Conservation (phyloP, 768 basidiomycete species). For the Collybiopsis confluens region DNA sequence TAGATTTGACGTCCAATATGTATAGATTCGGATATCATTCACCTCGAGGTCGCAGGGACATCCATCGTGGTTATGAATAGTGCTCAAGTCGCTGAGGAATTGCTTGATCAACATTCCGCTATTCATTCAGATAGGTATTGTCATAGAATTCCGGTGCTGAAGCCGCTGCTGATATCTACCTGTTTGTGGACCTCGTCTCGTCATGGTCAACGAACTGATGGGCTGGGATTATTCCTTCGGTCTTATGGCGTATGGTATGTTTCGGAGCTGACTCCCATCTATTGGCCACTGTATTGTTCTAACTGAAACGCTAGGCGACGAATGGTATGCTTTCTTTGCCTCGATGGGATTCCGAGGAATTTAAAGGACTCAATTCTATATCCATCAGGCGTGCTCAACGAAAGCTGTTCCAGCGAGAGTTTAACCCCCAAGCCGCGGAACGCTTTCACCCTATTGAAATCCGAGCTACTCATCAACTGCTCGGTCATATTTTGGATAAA, state of each 20-base stretch:
- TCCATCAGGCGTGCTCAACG: slow-evolving; percentile 20
- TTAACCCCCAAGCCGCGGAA: slow-evolving; percentile 14
- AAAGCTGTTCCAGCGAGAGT: slow-evolving; percentile 18
- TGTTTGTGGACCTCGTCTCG: slow-evolving; percentile 9
- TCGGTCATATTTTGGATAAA: slow-evolving; percentile 17
- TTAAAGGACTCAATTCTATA: neutral
- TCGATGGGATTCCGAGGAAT: neutral
- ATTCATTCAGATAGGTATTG: slow-evolving; percentile 32
- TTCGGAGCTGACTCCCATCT: neutral
- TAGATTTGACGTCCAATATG: too few species aligned
- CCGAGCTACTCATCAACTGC: slow-evolving; percentile 18
- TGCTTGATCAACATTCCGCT: slow-evolving; percentile 30
- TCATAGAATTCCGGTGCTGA: neutral
- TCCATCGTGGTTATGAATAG: slow-evolving; percentile 28
- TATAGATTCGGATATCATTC: slow-evolving; percentile 22
- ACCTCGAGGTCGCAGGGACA: slow-evolving; percentile 20
- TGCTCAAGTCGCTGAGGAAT: slow-evolving; percentile 25
- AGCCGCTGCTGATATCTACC: too few species aligned
- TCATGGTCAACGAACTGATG: slow-evolving; percentile 17
- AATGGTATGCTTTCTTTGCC: slow-evolving; percentile 9
- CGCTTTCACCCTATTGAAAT: slow-evolving; percentile 19
- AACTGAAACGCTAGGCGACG: slow-evolving; percentile 9
- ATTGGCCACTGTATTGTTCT: neutral
- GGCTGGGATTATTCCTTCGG: slow-evolving; percentile 17
- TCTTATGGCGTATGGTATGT: slow-evolving; percentile 18